Base-by-base conservation (phyloP, 805 yeast species). In the Schwanniomyces sp. region DNA sequence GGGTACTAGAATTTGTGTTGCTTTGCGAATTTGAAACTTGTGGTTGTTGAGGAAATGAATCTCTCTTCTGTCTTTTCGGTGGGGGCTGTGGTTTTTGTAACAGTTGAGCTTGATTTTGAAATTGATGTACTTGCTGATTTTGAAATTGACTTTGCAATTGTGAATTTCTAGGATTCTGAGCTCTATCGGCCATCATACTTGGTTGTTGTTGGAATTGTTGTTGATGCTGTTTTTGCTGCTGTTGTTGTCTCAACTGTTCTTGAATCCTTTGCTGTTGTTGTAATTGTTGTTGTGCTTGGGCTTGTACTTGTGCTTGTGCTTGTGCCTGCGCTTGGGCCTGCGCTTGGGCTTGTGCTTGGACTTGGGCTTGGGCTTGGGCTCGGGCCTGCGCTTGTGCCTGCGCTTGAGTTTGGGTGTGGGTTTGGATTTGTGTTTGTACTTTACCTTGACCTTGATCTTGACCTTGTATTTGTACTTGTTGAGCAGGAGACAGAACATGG, bases 1-100 rank as follows among this genome's bases (percentile, higher is more conserved):
- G 59, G 2, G 58, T 52, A 10, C 52, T 52, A 39, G 50, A 45
- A 45, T 45, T 49, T 8, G 56, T 49, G 24, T 43, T 27, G 1
- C 54, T 47, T 41, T 51, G 58, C 2, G 59, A 47, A 38, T 46
- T 48, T 5, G 45, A 44, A 52, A 47, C 45, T 14, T 48, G 43
- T 36, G 46, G 48, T 42, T 61, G 62, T 40, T 56, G 63, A 45
- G 58, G 66, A 37, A 28, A 14, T 5, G 14, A 2, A 9, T 29
- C 37, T 28, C 21, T 41, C 27, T 57, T 59, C 25, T 56, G 48
- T 59, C 63, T 46, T 57, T 53, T 51, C 58, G 62, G 54, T 53
- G 62, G 37, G 62, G 42, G 47, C 48, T 53, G 60, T 21, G 62
- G 52, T 48, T 52, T 60, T 14, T 37, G 40, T 18, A 21, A 11